Base-by-base conservation (phyloP, 345 rosid genomes). In the Psidium friedrichsthalianum region DNA sequence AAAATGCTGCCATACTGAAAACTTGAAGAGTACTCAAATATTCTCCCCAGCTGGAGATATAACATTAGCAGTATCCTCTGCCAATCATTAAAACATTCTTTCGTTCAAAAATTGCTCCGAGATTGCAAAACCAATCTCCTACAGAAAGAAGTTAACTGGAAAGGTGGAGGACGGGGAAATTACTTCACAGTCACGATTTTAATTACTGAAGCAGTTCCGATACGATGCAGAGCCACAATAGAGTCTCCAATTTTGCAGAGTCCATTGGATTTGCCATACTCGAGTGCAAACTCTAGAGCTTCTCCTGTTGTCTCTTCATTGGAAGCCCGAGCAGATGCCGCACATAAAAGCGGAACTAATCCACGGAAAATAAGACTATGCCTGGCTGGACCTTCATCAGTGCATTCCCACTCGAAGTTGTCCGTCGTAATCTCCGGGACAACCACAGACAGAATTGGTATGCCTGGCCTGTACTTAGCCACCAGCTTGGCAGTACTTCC, bases 401-500 rank as follows among this genome's bases (percentile, higher is more conserved):
- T 95, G 90, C 98, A 95, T 27, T 98, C 93, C 99, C 99, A 97
- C 81, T 95, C 99, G 25, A 97, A 97, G 25, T 89, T 91, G 87
- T 97, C 97, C 0, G 96, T 95, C 91, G 92, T 90, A 61, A 97
- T 94, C 90, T 97, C 98, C 0, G 99, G 99, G 36, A 97, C 99
- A 20, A 97, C 95, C 42, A 94, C 98, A 0, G 99, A 97, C 58
- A 97, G 88, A 25, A 95, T 97, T 6, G 98, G 99, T 93, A 91
- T 91, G 61, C 95, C 97, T 16, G 99, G 98, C 88, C 98, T 91
- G 95, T 96, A 96, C 90, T 97, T 97, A 2, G 99, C 99, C 88
- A 97, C 97, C 86, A 97, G 92, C 86, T 93, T 97, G 1, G 99
- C 99, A 0, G 99, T 97, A 87, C 95, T 97, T 83, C 99, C 99